These are phyloP conservation scores for Tetrapisispora arboricola DNA, from an alignment of 805 yeast genomes.

Conservation along the genomic window DNA sequence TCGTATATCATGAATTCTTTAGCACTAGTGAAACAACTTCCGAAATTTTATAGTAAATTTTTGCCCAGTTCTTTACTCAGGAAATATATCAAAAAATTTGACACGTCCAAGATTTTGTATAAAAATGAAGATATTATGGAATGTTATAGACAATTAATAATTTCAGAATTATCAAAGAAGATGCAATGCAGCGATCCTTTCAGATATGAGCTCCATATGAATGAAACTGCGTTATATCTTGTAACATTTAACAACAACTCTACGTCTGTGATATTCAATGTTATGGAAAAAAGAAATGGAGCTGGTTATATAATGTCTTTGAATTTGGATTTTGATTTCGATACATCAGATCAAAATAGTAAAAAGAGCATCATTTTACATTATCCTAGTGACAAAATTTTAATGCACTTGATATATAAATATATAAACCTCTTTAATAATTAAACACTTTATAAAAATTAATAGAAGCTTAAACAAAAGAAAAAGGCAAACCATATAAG, in stretches of 20 bases:
- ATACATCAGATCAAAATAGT: background rate
- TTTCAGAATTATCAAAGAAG: no score
- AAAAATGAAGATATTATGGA: background rate
- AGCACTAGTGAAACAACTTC: background rate
- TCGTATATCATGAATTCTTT: constrained; percentile 19
- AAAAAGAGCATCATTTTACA: background rate
- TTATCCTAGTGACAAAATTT: background rate
- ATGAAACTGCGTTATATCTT: no score
- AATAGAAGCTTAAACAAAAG: no score
- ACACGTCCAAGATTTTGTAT: constrained; percentile 4
- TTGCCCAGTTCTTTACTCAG: constrained; percentile 10
- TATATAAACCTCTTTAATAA: background rate
- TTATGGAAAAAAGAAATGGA: no score
- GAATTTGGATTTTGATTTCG: background rate
- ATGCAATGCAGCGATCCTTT: no score
- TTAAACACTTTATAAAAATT: background rate
- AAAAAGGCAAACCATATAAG: constrained; percentile 69
- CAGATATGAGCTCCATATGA: no score
- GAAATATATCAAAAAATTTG: constrained; percentile 6
- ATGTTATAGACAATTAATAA: no score
- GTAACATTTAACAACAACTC: background rate
- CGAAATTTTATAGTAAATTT: constrained; percentile 4
- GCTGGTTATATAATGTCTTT: no score
- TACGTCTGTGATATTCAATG: no score
- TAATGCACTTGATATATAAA: background rate